Conservation (phyloP, 2,329 filamentous ascomycete genomes). For the Cercospora beticola region DNA sequence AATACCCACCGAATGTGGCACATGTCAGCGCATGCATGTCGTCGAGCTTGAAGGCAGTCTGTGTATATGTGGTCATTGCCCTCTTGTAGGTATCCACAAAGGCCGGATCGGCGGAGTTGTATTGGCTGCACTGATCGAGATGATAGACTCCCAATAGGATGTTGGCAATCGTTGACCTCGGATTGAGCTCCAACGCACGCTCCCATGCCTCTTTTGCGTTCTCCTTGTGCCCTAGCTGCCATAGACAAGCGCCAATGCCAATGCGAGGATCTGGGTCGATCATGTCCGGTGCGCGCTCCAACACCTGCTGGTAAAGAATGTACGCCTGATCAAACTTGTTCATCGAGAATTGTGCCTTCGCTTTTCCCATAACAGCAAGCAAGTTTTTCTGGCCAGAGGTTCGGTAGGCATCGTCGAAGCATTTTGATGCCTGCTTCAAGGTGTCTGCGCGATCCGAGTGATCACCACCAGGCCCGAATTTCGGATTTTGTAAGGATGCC, state of each 20-base stretch:
- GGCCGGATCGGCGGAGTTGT: slow-evolving; percentile 77
- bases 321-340: slow-evolving; percentile 83
- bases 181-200: slow-evolving; percentile 75
- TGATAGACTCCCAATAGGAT: slow-evolving; percentile 88
- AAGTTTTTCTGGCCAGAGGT: slow-evolving; percentile 84
- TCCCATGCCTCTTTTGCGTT: slow-evolving; percentile 91
- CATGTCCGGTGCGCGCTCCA: slow-evolving; percentile 81
- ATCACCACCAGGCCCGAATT: slow-evolving; percentile 61
- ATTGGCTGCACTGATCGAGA: slow-evolving; percentile 79
- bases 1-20: slow-evolving; percentile 86
- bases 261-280: slow-evolving; percentile 93
- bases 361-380: slow-evolving; percentile 87
- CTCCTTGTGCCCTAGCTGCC: slow-evolving; percentile 92
- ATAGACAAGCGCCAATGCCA: slow-evolving; percentile 94
- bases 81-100: slow-evolving; percentile 86
- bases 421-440: slow-evolving; percentile 80
- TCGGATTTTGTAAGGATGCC: slow-evolving; percentile 79
- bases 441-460: slow-evolving; percentile 72
- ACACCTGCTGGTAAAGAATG: slow-evolving; percentile 79
- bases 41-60: slow-evolving; percentile 90
- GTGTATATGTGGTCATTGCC: slow-evolving; percentile 91
- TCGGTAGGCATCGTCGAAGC: slow-evolving; percentile 89
- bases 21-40: slow-evolving; percentile 88
- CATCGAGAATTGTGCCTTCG: slow-evolving; percentile 80
- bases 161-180: slow-evolving; percentile 84